Conservation (phyloP, 2,329 filamentous ascomycete genomes). For the Phialemoniopsis sp. region DNA sequence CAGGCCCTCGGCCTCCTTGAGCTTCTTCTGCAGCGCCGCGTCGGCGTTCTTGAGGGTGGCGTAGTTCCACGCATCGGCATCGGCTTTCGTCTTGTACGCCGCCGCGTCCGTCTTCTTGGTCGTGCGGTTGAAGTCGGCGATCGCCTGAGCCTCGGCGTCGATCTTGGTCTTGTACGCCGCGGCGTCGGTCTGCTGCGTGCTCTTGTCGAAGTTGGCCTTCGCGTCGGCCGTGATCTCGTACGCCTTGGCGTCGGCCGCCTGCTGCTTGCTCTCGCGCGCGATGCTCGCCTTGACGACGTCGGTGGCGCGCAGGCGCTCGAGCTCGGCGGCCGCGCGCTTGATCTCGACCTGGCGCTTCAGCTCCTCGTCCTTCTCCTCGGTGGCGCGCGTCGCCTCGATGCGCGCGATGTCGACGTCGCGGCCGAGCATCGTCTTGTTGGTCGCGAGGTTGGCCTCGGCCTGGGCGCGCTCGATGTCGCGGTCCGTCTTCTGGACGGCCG, state of each 20-base stretch:
- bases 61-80: conserved; percentile 33
- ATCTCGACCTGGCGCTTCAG: conserved; percentile 74
- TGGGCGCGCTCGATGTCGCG: conserved; percentile 76
- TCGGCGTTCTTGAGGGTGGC: conserved; percentile 45
- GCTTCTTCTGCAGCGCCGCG: conserved; percentile 45
- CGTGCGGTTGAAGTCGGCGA: conserved; percentile 42
- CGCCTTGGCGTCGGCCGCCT: conserved; percentile 61
- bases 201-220: conserved; percentile 46
- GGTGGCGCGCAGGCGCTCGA: conserved; percentile 72
- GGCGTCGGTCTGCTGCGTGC: conserved; percentile 49
- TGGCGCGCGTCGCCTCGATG: conserved; percentile 67
- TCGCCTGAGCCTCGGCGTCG: conserved; percentile 38
- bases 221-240: conserved; percentile 64
- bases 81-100: conserved; percentile 40
- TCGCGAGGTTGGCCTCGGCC: conserved; percentile 73
- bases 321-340: conserved; percentile 73
- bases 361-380: conserved; percentile 75
- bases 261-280: conserved; percentile 61
- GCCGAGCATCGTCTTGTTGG: conserved; percentile 66
- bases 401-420: conserved; percentile 72
- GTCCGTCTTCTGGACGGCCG: conserved; percentile 79
- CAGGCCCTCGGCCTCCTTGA: conserved; percentile 75
- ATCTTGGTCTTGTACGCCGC: conserved; percentile 42
- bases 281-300: conserved; percentile 78
- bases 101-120: conserved; percentile 43